These are phyloP conservation scores for Blastocystis sp. DNA, from an alignment of 352 stramenopile genomes.

Conservation along the genomic window DNA sequence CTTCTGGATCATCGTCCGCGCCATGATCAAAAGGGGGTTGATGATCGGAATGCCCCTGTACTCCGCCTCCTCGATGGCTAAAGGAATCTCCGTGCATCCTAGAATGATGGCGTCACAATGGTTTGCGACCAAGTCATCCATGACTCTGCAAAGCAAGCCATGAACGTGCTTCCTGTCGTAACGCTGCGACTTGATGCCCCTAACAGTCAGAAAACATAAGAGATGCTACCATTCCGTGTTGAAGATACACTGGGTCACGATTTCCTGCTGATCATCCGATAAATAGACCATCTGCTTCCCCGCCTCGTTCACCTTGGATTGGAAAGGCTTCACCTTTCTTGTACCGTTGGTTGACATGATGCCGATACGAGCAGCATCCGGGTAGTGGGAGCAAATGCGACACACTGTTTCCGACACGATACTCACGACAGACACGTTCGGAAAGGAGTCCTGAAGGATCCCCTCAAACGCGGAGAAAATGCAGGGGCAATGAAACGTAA, in stretches of 20 bases:
- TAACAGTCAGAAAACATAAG: neutral
- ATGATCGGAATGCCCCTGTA: conserved; percentile 51
- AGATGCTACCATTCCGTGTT: conserved; percentile 20
- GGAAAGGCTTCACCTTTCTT: conserved; percentile 31
- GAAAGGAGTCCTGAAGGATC: neutral
- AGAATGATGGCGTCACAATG: conserved; percentile 44
- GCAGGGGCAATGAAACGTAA: conserved; percentile 57
- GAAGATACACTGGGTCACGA: conserved; percentile 55
- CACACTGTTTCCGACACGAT: conserved; percentile 10
- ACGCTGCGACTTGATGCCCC: conserved; percentile 33
- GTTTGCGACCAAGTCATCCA: conserved; percentile 41
- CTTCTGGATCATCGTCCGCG: conserved; percentile 17
- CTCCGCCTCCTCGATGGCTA: conserved; percentile 43
- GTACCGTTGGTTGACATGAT: conserved; percentile 64
- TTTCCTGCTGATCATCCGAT: conserved; percentile 31
- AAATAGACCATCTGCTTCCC: conserved; percentile 42
- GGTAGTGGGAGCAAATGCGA: neutral
- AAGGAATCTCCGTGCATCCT: conserved; percentile 59
- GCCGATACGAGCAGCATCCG: conserved; percentile 1
- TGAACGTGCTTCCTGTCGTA: conserved; percentile 39
- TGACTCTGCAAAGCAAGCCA: conserved; percentile 15
- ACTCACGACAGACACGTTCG: conserved; percentile 12
- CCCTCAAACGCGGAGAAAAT: conserved; percentile 17
- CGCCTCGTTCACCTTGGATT: neutral
- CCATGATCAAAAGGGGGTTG: conserved; percentile 63